A percentile compares a stretch with the other conserved stretches of the same genome.
Evolutionary conservation across 345 rosid genomes (phyloP).

Genomic region (Aquilaria malaccensis): DNA sequence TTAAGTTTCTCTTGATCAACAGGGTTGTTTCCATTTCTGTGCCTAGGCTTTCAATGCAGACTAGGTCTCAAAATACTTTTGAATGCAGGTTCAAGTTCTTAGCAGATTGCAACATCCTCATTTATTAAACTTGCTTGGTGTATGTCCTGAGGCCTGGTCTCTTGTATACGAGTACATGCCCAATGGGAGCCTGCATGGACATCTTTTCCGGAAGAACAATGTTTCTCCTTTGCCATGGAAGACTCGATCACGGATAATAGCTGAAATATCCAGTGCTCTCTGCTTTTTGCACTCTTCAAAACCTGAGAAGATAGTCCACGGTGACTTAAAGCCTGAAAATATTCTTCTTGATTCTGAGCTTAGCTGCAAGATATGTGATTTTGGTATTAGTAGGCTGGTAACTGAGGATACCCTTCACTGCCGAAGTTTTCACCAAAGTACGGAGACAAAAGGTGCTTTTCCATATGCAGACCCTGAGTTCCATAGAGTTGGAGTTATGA

Average conservation of each 20-base stretch:
- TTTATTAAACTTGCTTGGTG: slow-evolving; percentile 64
- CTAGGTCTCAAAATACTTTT: slow-evolving; percentile 1
- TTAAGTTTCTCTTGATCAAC: too few relatives aligned
- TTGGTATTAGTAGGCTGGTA: slow-evolving; percentile 55
- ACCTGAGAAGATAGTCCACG: slow-evolving; percentile 67
- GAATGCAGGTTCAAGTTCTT: slow-evolving; percentile 53
- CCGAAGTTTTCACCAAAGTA: slow-evolving; percentile 30
- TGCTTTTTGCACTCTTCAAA: slow-evolving; percentile 70
- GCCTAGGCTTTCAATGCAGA: too few relatives aligned
- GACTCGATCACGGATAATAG: slow-evolving; percentile 40
- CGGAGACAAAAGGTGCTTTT: slow-evolving; percentile 46
- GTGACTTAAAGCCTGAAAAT: slow-evolving; percentile 66
- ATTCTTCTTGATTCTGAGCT: slow-evolving; percentile 58
- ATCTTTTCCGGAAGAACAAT: slow-evolving; percentile 41
- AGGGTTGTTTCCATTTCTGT: too few relatives aligned
- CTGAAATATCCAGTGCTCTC: slow-evolving; percentile 64
- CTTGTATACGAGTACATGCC: slow-evolving; percentile 62
- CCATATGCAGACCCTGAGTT: slow-evolving; percentile 65
- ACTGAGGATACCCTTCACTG: slow-evolving; percentile 31
- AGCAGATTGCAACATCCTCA: slow-evolving; percentile 66
- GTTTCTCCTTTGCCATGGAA: slow-evolving; percentile 48
- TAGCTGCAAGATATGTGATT: slow-evolving; percentile 65
- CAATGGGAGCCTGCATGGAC: slow-evolving; percentile 58
- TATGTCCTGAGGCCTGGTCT: slow-evolving; percentile 65
- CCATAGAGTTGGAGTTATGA: slow-evolving; percentile 42